Percentiles rank a stretch among this genome's conserved stretches.
These are phyloP conservation scores for Jaltomata sinuosa DNA, from an alignment of 257 asterid species.

Conservation along the genomic window DNA sequence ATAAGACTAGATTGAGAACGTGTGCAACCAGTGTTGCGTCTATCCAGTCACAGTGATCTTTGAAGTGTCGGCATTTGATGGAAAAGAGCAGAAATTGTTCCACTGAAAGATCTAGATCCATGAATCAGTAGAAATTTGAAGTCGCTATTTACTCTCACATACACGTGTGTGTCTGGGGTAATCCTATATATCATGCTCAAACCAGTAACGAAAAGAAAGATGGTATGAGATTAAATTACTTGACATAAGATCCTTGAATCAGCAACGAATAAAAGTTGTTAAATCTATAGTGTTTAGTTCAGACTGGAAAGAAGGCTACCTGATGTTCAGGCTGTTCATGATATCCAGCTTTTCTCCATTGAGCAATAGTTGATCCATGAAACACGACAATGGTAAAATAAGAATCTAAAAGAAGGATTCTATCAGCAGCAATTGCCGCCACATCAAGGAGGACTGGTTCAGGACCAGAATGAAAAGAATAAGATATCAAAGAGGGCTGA, in stretches of 20 bases:
- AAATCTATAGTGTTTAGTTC: background rate
- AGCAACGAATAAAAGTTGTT: background rate
- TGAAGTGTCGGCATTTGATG: background rate
- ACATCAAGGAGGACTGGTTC: slow-evolving; percentile 98
- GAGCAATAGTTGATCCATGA: slow-evolving; percentile 94
- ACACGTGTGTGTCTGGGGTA: background rate
- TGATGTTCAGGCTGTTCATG: slow-evolving; percentile 89
- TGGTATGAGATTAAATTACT: background rate
- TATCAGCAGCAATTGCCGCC: slow-evolving; percentile 84
- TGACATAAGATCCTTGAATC: background rate
- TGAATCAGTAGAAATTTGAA: background rate
- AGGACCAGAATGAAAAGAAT: slow-evolving; percentile 86
- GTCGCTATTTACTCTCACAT: background rate
- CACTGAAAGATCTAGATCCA: background rate
- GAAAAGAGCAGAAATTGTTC: background rate
- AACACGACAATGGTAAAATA: slow-evolving; percentile 87
- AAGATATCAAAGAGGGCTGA: slow-evolving; percentile 95
- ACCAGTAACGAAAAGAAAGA: background rate
- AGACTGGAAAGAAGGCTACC: slow-evolving; percentile 31
- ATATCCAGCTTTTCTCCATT: slow-evolving; percentile 93
- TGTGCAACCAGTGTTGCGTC: background rate
- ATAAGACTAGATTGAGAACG: background rate
- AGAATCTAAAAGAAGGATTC: slow-evolving; percentile 86
- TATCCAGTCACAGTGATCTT: background rate
- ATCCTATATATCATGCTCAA: background rate